Evolutionary conservation across 2,329 filamentous ascomycete genomes (phyloP), one percentile per base, ranked within the genome.

Genomic region (Colletotrichum somersetense): DNA sequence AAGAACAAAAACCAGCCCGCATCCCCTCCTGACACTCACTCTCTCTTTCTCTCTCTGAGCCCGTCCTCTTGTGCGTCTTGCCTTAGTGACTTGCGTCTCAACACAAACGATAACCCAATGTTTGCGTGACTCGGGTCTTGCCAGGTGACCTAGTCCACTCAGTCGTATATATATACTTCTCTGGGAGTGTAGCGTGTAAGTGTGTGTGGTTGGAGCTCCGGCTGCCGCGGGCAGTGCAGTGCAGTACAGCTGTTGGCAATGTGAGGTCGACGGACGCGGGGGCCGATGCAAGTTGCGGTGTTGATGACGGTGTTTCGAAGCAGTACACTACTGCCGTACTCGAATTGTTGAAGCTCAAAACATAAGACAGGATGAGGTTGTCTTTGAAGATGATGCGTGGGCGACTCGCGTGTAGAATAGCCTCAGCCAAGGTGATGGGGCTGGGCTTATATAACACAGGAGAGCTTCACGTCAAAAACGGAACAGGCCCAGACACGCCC

Each of bases 401-500:
- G 30, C 56, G 52, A 44, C 26, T 62, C 58, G 68, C 58, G 59
- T 57, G 62, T 44, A 72, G 53, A 48, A 42, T 66, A 72, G 59
- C 69, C 59, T 63, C 16, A 55, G 66, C 69, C 69, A 69, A 69
- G 59, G 53, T 59, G 38, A 57, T 23, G 35, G 65, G 66, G 69
- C 66, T 59, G 59, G 65, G 66, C 66, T 61, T 40, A 12, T 59
- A 12, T 59, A 63, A 16, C 69, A 64, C 55, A 69, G 23, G 53
- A 63, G 50, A 33, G 64, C 52, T 50, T 55, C 30, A 64, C 66
- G 16, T 16, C 55, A 48, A 48, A 48, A 53, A 35, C 38, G 33
- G 33, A 38, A 50, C 33, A 69, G 52, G 53, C 16, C 11, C 26
- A 26, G 38, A 18, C 46, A 53, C 50, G 57, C n/a, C 64, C 40